Evolutionary conservation across 2,329 filamentous ascomycete species (phyloP).

Genomic region (Aspergillus ochraceoroseus): DNA sequence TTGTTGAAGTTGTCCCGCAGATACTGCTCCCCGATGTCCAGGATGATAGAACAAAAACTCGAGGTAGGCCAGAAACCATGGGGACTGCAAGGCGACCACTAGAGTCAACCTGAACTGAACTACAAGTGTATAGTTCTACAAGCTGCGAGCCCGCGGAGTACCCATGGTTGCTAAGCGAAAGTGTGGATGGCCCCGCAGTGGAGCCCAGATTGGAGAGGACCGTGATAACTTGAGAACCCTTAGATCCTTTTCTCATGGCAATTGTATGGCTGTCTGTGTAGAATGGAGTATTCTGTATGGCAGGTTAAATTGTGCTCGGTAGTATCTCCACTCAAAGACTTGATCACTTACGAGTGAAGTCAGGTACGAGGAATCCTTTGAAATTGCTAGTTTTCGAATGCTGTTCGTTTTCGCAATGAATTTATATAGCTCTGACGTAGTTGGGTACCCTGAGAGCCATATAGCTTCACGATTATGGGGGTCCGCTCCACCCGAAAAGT

Average conservation of each 20-base stretch:
- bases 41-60: constrained; percentile 29
- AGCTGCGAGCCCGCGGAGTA: constrained; percentile 25
- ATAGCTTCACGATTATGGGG: constrained; percentile 55
- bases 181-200: constrained; percentile 24
- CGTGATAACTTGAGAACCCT: constrained; percentile 40
- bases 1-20: constrained; percentile 11
- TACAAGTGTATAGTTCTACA: constrained; percentile 40
- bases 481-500: constrained; percentile 48
- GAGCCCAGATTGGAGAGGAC: constrained; percentile 36
- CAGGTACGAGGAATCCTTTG: constrained; percentile 37
- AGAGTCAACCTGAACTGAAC: constrained; percentile 39
- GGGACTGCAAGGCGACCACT: constrained; percentile 44
- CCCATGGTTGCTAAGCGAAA: constrained; percentile 24
- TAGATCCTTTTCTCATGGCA: constrained; percentile 41
- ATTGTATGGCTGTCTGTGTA: constrained; percentile 45
- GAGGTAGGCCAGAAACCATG: constrained; percentile 43
- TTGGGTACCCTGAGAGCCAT: constrained; percentile 52
- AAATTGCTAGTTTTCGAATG: constrained; percentile 46
- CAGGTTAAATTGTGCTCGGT: no score
- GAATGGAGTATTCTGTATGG: constrained; percentile 36
- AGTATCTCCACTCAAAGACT: background rate
- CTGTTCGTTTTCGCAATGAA: constrained; percentile 48
- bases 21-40: constrained; percentile 11
- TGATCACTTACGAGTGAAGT: constrained; percentile 31
- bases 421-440: constrained; percentile 47